These are phyloP conservation scores for Metarhizium humberi DNA, from an alignment of 2,329 filamentous ascomycete genomes.

Conservation along the genomic window DNA sequence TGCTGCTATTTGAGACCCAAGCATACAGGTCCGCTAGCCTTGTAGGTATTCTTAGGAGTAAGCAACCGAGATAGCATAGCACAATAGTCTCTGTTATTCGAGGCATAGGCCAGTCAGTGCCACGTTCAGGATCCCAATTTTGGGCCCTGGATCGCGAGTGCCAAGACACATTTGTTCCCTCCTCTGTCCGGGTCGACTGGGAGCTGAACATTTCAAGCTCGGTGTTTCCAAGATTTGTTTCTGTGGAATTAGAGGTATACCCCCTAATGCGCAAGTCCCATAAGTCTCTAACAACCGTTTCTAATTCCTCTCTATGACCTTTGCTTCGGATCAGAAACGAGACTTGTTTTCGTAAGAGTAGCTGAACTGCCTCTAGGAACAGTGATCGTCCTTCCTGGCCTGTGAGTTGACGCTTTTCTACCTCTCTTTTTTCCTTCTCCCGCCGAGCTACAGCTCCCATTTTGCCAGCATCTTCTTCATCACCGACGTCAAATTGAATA, in stretches of 20 bases:
- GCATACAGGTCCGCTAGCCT: constrained; percentile 61
- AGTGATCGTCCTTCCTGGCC: constrained; percentile 66
- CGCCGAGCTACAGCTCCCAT: constrained; percentile 45
- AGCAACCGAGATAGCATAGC: constrained; percentile 69
- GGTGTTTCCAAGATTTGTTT: constrained; percentile 15
- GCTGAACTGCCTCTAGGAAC: constrained; percentile 75
- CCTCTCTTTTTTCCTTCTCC: constrained; percentile 48
- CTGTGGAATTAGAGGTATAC: constrained; percentile 26
- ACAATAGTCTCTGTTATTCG: constrained; percentile 65
- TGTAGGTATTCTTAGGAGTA: constrained; percentile 69
- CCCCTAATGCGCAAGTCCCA: constrained; percentile 63
- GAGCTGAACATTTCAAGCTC: constrained; percentile 30
- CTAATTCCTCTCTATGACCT: constrained; percentile 62
- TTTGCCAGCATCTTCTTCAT: constrained; percentile 63
- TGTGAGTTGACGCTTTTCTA: constrained; percentile 43
- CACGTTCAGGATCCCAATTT: constrained; percentile 35
- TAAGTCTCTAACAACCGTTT: constrained; percentile 71
- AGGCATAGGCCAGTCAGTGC: constrained; percentile 48
- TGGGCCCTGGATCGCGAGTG: constrained; percentile 22
- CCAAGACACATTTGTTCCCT: constrained; percentile 15
- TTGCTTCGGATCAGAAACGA: constrained; percentile 60
- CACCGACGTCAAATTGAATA: constrained; percentile 46
- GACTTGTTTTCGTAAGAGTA: constrained; percentile 75
- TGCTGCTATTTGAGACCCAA: constrained; percentile 58
- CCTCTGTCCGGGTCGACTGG: constrained; percentile 17